These are phyloP conservation scores for Rehmannia glutinosa DNA, from an alignment of 257 asterid genomes.

Conservation along the genomic window DNA sequence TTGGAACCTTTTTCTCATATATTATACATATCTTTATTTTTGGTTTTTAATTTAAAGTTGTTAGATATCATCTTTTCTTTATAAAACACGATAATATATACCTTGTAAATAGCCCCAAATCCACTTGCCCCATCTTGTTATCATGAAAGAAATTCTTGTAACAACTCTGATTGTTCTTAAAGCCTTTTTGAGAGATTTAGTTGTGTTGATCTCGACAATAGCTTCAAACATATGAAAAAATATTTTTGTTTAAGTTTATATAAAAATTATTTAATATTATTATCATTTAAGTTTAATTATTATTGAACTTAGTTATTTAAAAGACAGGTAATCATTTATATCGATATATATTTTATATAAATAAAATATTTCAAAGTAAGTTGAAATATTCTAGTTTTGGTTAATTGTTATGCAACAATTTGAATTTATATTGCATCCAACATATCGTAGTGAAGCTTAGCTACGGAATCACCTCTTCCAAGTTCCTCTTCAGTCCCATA, in stretches of 20 bases:
- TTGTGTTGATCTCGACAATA: neutral
- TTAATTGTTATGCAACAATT: too few relatives aligned
- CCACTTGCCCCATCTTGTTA: conserved; percentile 36
- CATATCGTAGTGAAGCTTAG: conserved; percentile 95
- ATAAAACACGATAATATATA: neutral
- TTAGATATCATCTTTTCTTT: neutral
- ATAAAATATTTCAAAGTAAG: too few relatives aligned
- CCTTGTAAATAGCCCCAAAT: conserved; percentile 37
- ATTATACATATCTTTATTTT: too few relatives aligned
- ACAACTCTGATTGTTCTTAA: conserved; percentile 21
- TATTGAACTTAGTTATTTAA: too few relatives aligned
- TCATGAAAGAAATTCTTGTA: conserved; percentile 24
- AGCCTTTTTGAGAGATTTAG: conserved; percentile 25
- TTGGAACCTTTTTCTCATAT: conserved; percentile 25
- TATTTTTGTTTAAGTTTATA: too few relatives aligned
- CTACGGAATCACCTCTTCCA: conserved; percentile 96
- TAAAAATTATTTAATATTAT: too few relatives aligned
- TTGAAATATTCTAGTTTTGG: too few relatives aligned
- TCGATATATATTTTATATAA: too few relatives aligned
- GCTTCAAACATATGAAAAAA: neutral
- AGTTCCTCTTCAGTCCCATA: conserved; percentile 71
- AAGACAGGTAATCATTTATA: too few relatives aligned
- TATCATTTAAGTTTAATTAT: too few relatives aligned
- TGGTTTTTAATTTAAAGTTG: neutral
- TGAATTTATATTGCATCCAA: conserved; percentile 84